Base-by-base conservation (phyloP, 1,284 basidiomycete species). In the Ustilago hordei region DNA sequence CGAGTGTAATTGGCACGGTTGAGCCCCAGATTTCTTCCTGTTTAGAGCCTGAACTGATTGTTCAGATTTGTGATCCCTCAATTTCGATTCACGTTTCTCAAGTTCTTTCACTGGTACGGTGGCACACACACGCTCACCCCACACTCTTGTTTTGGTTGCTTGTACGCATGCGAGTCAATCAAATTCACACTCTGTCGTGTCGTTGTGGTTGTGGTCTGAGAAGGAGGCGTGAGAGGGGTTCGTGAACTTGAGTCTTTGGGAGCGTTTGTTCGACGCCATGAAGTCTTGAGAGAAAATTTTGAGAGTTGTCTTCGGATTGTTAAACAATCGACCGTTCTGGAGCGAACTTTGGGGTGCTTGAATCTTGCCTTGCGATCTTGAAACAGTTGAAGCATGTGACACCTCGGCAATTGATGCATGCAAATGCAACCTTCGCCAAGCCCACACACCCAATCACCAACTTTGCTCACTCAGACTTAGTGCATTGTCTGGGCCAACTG, bases 1-100 rank as follows among this genome's bases (percentile, higher is more conserved):
- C 0, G 7, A 32, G 81, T 80, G 88, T 82, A 75, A 87, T 23
- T 45, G 60, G 28, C 54, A 63, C 34, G 54, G 38, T 15, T 31
- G 39, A 41, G 19, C 34, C 8, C 52, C 15, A 45, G 41, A 28
- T 28, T 28, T 28, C 23, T 23, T 23, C 23, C 23, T 23, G 23
- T 23, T 23, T 23, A 28, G 23, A 28, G 23, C 23, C 23, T 23
- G 23, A 23, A 23, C 23, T 23, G 23, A 23, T 7, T 15, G 41
- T 45, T 15, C 41, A 15, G n/a, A 9, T 17, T 13, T 9, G 17
- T 45, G 41, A 45, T 45, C 11, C 17, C 41, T 45, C 12, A 45
- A 19, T 9, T 19, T 45, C 41, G 41, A 45, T 38, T 38, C 39
- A 45, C n/a, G 5, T 45, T 45, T 45, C n/a, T 8, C n/a, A 45